A percentile compares a stretch with the other conserved stretches of the same genome.
Evolutionary conservation across 371 early-diverging fungal species (phyloP).

Genomic region (Apophysomyces variabilis): DNA sequence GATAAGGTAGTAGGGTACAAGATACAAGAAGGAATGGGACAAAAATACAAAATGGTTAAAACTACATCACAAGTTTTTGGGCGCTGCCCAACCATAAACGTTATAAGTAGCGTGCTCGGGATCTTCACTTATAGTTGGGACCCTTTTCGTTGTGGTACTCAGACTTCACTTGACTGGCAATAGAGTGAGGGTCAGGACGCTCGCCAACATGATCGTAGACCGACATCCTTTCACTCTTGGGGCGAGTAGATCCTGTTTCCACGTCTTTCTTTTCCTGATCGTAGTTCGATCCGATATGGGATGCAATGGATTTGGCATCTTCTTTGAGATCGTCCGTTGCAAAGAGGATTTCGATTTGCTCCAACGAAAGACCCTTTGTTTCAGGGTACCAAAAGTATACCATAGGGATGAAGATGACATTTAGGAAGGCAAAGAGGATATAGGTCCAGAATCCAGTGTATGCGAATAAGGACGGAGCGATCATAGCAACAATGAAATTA

Average conservation of each 20-base stretch:
- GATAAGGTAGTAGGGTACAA: background rate
- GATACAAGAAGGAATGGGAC: background rate
- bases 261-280: slow-evolving; percentile 5
- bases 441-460: slow-evolving; percentile 51
- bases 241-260: background rate
- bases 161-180: slow-evolving; percentile 41
- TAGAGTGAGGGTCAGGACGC: slow-evolving; percentile 29
- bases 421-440: slow-evolving; percentile 48
- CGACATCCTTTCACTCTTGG: background rate
- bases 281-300: slow-evolving; percentile 25
- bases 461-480: slow-evolving; percentile 49
- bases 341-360: slow-evolving; percentile 61
- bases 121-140: slow-evolving; percentile 45
- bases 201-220: background rate
- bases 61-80: slow-evolving; percentile 5
- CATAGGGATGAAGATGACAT: slow-evolving; percentile 36
- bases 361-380: slow-evolving; percentile 59
- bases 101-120: slow-evolving; percentile 1
- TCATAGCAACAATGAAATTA: slow-evolving; percentile 56
- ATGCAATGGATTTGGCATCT: slow-evolving; percentile 38
- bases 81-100: slow-evolving; percentile 9
- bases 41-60: slow-evolving; percentile 1
- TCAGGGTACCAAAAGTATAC: slow-evolving; percentile 52
- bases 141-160: slow-evolving; percentile 40
- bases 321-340: slow-evolving; percentile 34